Evolutionary conservation across 768 basidiomycete species (phyloP).

Genomic region (Hemileccinum impolitum): DNA sequence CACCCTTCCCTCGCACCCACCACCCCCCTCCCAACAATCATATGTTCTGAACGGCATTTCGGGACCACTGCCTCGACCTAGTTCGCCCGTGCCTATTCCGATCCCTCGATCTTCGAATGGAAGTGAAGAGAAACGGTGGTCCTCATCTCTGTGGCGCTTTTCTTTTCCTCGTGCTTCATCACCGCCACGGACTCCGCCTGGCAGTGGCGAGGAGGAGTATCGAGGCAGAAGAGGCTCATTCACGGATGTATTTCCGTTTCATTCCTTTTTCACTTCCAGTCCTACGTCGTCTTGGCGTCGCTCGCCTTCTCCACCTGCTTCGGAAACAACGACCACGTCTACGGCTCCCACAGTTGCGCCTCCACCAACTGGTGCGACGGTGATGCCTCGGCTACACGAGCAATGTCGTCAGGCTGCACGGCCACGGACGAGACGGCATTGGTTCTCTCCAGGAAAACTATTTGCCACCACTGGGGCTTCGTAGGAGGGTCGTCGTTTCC

Average conservation of each 20-base stretch:
- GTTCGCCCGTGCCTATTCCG: conserved; percentile 29
- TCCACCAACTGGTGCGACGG: conserved; percentile 11
- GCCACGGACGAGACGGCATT: conserved; percentile 44
- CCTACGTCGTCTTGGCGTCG: conserved; percentile 34
- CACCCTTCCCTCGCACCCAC: conserved; percentile 9
- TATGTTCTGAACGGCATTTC: conserved; percentile 10
- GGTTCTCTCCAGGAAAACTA: conserved; percentile 54
- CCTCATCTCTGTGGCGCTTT: conserved; percentile 33
- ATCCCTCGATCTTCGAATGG: conserved; percentile 28
- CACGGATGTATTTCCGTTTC: conserved; percentile 47
- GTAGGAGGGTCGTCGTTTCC: conserved; percentile 19
- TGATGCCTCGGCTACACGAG: conserved; percentile 28
- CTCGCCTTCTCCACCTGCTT: conserved; percentile 40
- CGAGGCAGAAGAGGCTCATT: conserved; percentile 30
- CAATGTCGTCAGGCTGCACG: conserved; percentile 33
- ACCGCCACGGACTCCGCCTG: conserved; percentile 25
- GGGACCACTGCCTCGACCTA: conserved; percentile 21
- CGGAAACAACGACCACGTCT: conserved; percentile 22
- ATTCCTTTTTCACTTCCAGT: conserved; percentile 32
- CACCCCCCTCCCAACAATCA: conserved; percentile 12
- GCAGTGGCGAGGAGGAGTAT: conserved; percentile 20
- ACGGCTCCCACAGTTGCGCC: conserved; percentile 30
- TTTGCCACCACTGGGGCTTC: conserved; percentile 42
- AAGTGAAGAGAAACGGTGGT: conserved; percentile 34
- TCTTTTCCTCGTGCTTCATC: conserved; percentile 32